Evolutionary conservation across 1,284 basidiomycete genomes (phyloP), one percentile per base, ranked within the genome.

Genomic region (Megacollybia platyphylla): DNA sequence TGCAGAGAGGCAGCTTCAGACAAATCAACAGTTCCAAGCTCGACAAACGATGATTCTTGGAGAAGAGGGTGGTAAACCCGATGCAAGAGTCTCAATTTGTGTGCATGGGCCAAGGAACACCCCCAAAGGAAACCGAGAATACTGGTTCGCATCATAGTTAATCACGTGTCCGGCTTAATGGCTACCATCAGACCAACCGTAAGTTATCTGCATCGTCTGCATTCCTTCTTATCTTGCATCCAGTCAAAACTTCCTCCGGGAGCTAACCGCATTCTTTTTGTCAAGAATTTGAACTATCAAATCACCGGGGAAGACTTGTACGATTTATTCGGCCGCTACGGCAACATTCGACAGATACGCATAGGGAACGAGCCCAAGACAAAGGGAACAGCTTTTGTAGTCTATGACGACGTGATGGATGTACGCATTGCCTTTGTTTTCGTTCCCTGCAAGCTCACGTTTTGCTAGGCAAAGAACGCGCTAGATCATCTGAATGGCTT

Each of bases 401-500:
- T 90, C 7, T 88, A 84, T 54, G 85, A 88, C 53, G 85, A 88
- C 61, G 85, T 88, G 51, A 88, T 87, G 86, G 86, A 88, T 54
- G 86, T 87, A 57, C 57, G 85, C 63, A 34, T 27, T 15, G 15
- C 1, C 15, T 34, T 15, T 13, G 26, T 39, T n/a, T 48, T 11
- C n/a, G 32, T 40, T 45, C 38, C 40, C 32, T 37, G 29, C 41
- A 40, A 18, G 28, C 36, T 28, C 24, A 30, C 26, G 36, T 15
- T 49, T 17, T 44, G 39, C 10, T 54, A 92, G 82, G 90, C 89
- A 11, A 97, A 97, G 64, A 92, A 93, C 56, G 94, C 94, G 1
- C 78, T 96, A 44, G 92, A 94, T 57, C 88, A 96, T 61, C 62
- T 98, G 57, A 98, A 98, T 55, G 96, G 94, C 32, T 98, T 98